Evolutionary conservation across 768 basidiomycete species (phyloP), one percentile per base, ranked within the genome.

Genomic region (Cystobasidium ongulense): DNA sequence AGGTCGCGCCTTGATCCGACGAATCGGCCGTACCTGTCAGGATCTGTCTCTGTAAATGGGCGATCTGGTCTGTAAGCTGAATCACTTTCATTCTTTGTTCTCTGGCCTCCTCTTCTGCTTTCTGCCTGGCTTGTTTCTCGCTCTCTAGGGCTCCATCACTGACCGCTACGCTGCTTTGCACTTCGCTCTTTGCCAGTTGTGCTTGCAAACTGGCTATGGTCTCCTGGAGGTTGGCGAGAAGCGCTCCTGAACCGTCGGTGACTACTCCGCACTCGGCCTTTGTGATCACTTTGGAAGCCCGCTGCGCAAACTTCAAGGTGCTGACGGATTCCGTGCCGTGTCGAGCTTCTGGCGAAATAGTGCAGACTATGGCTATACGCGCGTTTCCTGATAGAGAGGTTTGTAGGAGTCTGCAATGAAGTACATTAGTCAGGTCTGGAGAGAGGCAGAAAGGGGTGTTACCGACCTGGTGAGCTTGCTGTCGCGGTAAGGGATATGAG

Each of bases 341-440:
- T 59, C 83, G 82, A 1, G 84, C 80, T 63, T 93, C 90, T 0
- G 95, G 92, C 78, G 94, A 95, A 80, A 98, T 86, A 0, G 95
- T 98, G 81, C 94, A 96, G 65, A 98, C 89, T 18, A 99, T 94
- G 50, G 91, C 92, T 66, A 99, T 94, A 8, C 92, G 88, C 25
- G 95, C 94, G 80, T 98, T 92, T 0, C 95, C 95, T 0, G 92
- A 90, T 0, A 99, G 84, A 0, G 93, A 97, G 0, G 95, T 93
- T 81, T 97, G 94, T 5, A 98, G 86, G 81, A 98, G 87, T 0
- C 79, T 71, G 23, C 39, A 23, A 15, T 13, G 57, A 10, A 31
- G 25, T n/a, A n/a, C n/a, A n/a, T n/a, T n/a, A n/a, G n/a, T n/a
- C n/a, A n/a, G n/a, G n/a, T n/a, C n/a, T n/a, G n/a, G n/a, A n/a